Base-by-base conservation (phyloP, 1,139 yeast genomes). In the Magnusiomyces suaveolens region DNA sequence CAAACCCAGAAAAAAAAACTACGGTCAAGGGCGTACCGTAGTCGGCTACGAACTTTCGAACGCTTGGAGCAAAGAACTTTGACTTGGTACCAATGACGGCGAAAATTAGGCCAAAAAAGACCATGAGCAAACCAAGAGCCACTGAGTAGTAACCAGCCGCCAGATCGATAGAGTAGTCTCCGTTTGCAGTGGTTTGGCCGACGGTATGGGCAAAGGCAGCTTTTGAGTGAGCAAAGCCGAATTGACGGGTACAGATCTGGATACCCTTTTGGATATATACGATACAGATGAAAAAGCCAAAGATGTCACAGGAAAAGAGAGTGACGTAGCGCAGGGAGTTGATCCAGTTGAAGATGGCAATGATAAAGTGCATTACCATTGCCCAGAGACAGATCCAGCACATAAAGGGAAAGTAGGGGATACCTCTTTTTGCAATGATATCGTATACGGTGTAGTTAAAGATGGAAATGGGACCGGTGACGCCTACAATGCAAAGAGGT, bases 401-500 rank as follows among this genome's bases (percentile, higher is more conserved):
- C 96, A 92, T 90, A 67, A 92, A 92, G 25, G 92, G 89, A 69
- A 92, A 87, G 66, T 80, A 92, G 0, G 87, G 85, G 0, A 83
- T 81, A 3, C 82, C 84, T 44, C 67, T 63, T 0, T 87, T 83
- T 46, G 74, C 74, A 36, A 92, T 80, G 49, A 92, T 78, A 57
- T 87, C 88, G 67, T 86, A 92, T 1, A 92, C 92, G 0, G 97
- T 90, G 63, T 88, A 88, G 66, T 88, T 87, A 75, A 92, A 90
- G 56, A 92, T 89, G 1, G 95, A 75, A 16, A 92, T 83, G 0
- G 97, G 97, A 1, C 53, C 97, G 0, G 98, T 92, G 2, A 92
- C 97, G 2, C 98, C 98, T n/a, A 92, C 97, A 38, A 92, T 87
- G 64, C 96, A 87, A 41, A 92, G 70, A 0, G 98, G 97, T 62